Conservation (phyloP, 2,329 filamentous ascomycete genomes). For the Aureobasidium subglaciale region DNA sequence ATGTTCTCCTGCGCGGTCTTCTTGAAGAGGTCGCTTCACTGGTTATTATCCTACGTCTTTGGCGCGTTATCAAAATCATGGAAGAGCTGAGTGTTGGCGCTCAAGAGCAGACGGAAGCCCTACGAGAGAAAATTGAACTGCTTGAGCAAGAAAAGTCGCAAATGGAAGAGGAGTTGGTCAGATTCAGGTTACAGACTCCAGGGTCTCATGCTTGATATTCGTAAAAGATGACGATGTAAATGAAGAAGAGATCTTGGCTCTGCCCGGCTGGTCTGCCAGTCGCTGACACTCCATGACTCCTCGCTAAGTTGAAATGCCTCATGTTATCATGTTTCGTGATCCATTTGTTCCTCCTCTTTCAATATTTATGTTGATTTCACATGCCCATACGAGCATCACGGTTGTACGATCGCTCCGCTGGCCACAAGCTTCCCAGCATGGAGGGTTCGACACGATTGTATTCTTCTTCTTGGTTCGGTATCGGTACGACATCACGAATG, state of each 20-base stretch:
- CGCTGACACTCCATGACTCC: background rate
- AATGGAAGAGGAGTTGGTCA: background rate
- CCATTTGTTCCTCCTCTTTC: background rate
- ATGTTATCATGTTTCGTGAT: background rate
- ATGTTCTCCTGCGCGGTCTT: conserved; percentile 53
- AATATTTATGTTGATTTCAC: background rate
- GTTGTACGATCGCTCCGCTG: background rate
- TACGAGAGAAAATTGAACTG: conserved; percentile 46
- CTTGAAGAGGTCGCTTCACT: conserved; percentile 58
- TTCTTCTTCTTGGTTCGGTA: background rate
- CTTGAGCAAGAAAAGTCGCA: conserved; percentile 42
- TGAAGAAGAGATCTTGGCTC: background rate
- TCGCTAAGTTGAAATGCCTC: background rate
- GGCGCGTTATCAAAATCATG: conserved; percentile 64
- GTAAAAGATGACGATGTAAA: background rate
- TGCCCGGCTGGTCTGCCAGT: background rate
- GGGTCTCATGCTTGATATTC: background rate
- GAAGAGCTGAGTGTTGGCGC: conserved; percentile 60
- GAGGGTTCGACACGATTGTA: background rate
- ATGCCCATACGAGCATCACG: background rate
- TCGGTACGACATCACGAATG: background rate
- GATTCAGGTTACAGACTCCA: background rate
- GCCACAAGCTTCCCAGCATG: background rate
- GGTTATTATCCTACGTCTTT: conserved; percentile 60
- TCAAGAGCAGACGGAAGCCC: conserved; percentile 53